These are phyloP conservation scores for Paramecium tetraurelia DNA, from an alignment of 73 alveolate species.

Conservation along the genomic window DNA sequence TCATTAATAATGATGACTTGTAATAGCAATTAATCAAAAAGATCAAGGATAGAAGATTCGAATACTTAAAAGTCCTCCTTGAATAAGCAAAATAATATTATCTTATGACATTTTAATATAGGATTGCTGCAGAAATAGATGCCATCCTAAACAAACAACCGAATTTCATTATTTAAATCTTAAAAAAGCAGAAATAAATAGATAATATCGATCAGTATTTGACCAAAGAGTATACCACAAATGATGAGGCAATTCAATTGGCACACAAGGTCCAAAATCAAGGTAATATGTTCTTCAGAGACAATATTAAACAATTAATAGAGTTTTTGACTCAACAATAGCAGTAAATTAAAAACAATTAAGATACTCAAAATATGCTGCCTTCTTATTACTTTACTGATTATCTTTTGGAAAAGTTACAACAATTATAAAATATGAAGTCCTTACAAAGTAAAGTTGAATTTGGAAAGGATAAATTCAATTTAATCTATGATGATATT, in stretches of 20 bases:
- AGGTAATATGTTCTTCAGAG: background rate
- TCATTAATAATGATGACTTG: background rate
- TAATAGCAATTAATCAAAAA: background rate
- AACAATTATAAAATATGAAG: background rate
- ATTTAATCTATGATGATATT: background rate
- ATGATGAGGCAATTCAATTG: background rate
- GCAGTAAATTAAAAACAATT: background rate
- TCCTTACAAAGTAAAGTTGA: background rate
- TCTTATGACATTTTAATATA: background rate
- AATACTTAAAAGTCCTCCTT: background rate
- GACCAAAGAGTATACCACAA: background rate
- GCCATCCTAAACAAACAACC: background rate
- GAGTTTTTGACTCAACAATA: background rate
- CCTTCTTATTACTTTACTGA: slow-evolving; percentile 47
- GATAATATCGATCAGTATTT: background rate
- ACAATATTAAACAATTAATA: background rate
- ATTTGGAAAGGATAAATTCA: slow-evolving; percentile 30
- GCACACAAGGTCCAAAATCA: background rate
- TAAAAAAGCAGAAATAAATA: background rate
- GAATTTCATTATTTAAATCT: background rate
- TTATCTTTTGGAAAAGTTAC: background rate
- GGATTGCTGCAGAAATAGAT: background rate
- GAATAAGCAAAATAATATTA: background rate
- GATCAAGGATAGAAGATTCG: slow-evolving; percentile 3
- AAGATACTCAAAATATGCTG: background rate